phyloP scores from a whole-genome alignment of 805 yeast genomes.

The Blastobotrys peoriensis region DNA sequence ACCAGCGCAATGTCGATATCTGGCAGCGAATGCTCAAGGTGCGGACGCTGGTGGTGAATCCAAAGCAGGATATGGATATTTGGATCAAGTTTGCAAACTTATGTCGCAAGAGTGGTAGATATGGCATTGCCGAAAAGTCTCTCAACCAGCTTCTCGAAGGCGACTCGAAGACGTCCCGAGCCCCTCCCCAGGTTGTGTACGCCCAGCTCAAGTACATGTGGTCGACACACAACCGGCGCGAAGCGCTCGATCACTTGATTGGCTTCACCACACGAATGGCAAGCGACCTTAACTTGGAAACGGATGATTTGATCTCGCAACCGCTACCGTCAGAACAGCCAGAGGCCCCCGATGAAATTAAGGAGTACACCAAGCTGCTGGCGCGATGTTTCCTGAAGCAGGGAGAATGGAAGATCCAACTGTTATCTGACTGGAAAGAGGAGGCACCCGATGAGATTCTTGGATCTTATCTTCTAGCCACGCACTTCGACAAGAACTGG shows the following conservation, averaged over 20 bases:
- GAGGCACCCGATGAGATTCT: conserved; percentile 71
- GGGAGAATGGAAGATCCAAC: conserved; percentile 95
- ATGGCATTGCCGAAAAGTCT: conserved; percentile 89
- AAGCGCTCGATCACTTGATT: conserved; percentile 77
- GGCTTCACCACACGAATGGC: conserved; percentile 91
- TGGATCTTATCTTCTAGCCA: conserved; percentile 88
- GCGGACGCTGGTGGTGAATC: conserved; percentile 85
- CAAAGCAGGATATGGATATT: conserved; percentile 94
- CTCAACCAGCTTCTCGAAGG: conserved; percentile 70
- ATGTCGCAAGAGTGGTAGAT: conserved; percentile 88
- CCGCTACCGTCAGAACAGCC: conserved; percentile 70
- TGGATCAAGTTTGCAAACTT: conserved; percentile 98
- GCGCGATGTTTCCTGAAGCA: conserved; percentile 95
- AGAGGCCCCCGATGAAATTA: conserved; percentile 67
- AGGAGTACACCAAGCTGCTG: conserved; percentile 73
- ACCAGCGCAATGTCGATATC: conserved; percentile 96
- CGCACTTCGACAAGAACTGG: conserved; percentile 90
- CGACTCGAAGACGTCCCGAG: conserved; percentile 58
- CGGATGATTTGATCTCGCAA: conserved; percentile 75
- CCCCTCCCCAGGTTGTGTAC: conserved; percentile 95
- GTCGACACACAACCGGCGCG: conserved; percentile 86
- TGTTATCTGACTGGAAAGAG: conserved; percentile 69
- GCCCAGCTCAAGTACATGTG: conserved; percentile 96
- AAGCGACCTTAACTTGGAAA: conserved; percentile 73
- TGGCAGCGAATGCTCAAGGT: conserved; percentile 97